Conservation (phyloP, 768 basidiomycete species). For the Suillus bovinus region DNA sequence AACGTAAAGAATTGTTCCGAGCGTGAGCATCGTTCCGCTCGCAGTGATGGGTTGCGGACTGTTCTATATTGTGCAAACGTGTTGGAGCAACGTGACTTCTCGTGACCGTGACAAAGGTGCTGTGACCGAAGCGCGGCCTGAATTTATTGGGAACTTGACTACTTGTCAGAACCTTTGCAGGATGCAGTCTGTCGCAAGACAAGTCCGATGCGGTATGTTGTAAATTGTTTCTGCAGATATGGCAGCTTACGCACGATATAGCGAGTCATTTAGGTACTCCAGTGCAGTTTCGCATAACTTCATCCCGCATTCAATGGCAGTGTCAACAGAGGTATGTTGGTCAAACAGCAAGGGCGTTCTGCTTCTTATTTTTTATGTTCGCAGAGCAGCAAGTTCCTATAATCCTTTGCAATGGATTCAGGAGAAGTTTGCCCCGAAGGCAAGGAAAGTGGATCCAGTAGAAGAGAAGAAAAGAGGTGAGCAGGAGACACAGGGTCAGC, state of each 20-base stretch:
- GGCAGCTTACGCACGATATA: slow-evolving; percentile 10
- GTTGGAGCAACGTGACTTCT: slow-evolving; percentile 1
- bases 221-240: not conserved
- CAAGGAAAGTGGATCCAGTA: slow-evolving; percentile 45
- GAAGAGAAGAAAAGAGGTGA: slow-evolving; percentile 43
- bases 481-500: slow-evolving; percentile 38
- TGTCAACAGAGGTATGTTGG: slow-evolving; percentile 47
- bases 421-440: slow-evolving; percentile 52
- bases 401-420: slow-evolving; percentile 66
- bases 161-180: slow-evolving; percentile 13
- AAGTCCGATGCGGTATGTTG: slow-evolving; percentile 27
- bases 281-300: slow-evolving; percentile 17
- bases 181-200: slow-evolving; percentile 30
- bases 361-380: slow-evolving; percentile 5
- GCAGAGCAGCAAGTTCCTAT: slow-evolving; percentile 45
- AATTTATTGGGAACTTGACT: slow-evolving; percentile 16
- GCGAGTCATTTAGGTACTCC: slow-evolving; percentile 14
- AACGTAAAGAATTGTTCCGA: slow-evolving; percentile 83
- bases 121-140: slow-evolving; percentile 22
- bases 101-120: slow-evolving; percentile 14
- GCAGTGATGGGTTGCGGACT: slow-evolving; percentile 11
- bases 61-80: not conserved
- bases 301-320: slow-evolving; percentile 34
- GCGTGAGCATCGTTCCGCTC: slow-evolving; percentile 46
- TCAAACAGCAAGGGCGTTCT: not conserved